Evolutionary conservation across 1,284 basidiomycete species (phyloP), one percentile per base, ranked within the genome.

Genomic region (Cutaneotrichosporon daszewskae): DNA sequence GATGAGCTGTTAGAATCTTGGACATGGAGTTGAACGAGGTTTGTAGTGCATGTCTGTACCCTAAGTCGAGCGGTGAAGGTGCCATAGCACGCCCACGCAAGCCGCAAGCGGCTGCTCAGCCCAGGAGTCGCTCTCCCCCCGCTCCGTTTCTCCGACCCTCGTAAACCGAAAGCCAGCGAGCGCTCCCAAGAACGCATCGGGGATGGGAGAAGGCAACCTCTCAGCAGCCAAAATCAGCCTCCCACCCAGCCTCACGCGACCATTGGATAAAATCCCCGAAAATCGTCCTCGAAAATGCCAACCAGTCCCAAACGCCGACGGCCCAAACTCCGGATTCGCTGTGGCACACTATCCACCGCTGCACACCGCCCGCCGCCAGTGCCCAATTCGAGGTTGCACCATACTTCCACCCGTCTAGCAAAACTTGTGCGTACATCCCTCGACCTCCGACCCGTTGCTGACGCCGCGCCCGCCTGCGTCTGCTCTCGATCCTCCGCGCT

Each of bases 91-190:
- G 31, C 31, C 16, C 7, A 32, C 5, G n/a, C 6, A 16, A 19
- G 3, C 18, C n/a, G n/a, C n/a, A n/a, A n/a, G n/a, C n/a, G n/a
- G n/a, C n/a, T n/a, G n/a, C n/a, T n/a, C n/a, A n/a, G n/a, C n/a
- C n/a, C n/a, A n/a, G n/a, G 4, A 11, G 16, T 51, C 32, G 13
- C 32, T 51, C 41, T 51, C 29, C 34, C 49, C 45, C 38, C 49
- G 49, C 49, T 51, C 49, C 49, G 49, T 51, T 51, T 51, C 49
- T 45, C 42, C 42, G 34, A 27, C 43, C 45, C 42, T 47, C 22
- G 41, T 35, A 28, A n/a, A n/a, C 32, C 17, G 26, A 37, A 32
- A 39, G 45, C 35, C 11, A 43, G 43, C 44, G 49, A 51, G 49
- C 45, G 49, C 33, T 36, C 45, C 45, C 14, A 27, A 41, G 45